Conservation (phyloP, 2,329 filamentous ascomycete genomes). For the Arachnopeziza araneosa region DNA sequence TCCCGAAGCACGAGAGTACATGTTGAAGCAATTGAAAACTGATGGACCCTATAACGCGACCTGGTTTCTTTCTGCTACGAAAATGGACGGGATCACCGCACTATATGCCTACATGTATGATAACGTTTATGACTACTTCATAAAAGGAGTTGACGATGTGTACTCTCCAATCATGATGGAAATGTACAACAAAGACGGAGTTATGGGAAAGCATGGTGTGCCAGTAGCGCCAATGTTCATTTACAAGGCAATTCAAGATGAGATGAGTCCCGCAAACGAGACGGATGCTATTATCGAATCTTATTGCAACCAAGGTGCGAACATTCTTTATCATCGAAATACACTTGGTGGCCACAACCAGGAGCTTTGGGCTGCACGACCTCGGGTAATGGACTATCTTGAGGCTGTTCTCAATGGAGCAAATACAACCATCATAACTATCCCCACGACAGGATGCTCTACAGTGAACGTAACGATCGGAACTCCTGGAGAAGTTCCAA, state of each 20-base stretch:
- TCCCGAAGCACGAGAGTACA: conserved; percentile 3
- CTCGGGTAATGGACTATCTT: conserved; percentile 30
- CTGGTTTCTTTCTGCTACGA: conserved; percentile 28
- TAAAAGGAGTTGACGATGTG: conserved; percentile 29
- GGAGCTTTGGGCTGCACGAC: conserved; percentile 32
- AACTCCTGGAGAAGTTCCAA: not conserved
- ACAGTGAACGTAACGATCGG: conserved; percentile 4
- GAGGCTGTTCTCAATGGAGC: conserved; percentile 6
- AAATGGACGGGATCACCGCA: conserved; percentile 26
- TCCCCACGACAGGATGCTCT: not conserved
- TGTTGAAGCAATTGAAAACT: conserved; percentile 10
- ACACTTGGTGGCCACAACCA: conserved; percentile 35
- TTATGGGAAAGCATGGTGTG: conserved; percentile 30
- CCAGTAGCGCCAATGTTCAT: conserved; percentile 44
- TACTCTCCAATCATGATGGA: conserved; percentile 3
- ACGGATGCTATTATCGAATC: conserved; percentile 38
- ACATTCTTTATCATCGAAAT: conserved; percentile 41
- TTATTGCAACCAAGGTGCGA: conserved; percentile 38
- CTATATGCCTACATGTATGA: conserved; percentile 28
- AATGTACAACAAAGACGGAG: conserved; percentile 5
- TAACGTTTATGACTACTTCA: conserved; percentile 39
- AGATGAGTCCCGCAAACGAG: conserved; percentile 38
- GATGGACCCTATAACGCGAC: conserved; percentile 29
- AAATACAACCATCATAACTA: not conserved
- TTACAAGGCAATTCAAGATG: conserved; percentile 45